Evolutionary conservation across 495 filamentous ascomycete species (phyloP).

Genomic region (Daldinia grandis): DNA sequence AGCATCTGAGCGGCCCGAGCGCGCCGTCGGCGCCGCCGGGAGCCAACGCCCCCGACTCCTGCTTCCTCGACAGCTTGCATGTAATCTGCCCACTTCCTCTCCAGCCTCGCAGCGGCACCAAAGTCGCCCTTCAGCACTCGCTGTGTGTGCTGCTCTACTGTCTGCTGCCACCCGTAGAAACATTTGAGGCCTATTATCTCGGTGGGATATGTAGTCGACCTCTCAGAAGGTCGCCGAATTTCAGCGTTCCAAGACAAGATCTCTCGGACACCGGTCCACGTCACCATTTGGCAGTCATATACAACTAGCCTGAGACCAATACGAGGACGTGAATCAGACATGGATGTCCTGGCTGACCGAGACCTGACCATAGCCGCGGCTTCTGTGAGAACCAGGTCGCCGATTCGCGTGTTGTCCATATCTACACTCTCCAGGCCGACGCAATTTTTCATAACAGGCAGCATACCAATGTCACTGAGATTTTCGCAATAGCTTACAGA

Average conservation of each 20-base stretch:
- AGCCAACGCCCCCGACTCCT: conserved; percentile 65
- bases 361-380: conserved; percentile 77
- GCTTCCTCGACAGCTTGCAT: conserved; percentile 93
- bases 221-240: conserved; percentile 52
- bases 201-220: conserved; percentile 63
- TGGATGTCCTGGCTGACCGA: conserved; percentile 62
- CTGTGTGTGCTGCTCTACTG: conserved; percentile 90
- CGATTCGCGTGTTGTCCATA: conserved; percentile 94
- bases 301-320: conserved; percentile 80
- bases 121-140: conserved; percentile 81
- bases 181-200: conserved; percentile 88
- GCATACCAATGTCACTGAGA: conserved; percentile 84
- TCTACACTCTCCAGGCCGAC: conserved; percentile 72
- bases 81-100: conserved; percentile 91
- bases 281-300: conserved; percentile 89
- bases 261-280: conserved; percentile 91
- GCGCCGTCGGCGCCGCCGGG: conserved; percentile 73
- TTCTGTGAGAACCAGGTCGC: conserved; percentile 87
- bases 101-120: conserved; percentile 72
- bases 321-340: conserved; percentile 53
- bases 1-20: conserved; percentile 78
- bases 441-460: conserved; percentile 81
- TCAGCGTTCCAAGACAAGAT: conserved; percentile 85
- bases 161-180: conserved; percentile 94
- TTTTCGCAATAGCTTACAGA: conserved; percentile 90